Evolutionary conservation across 192 early-diverging fungal species (phyloP), one percentile per base, ranked within the genome.

Genomic region (Entomortierella parvispora): DNA sequence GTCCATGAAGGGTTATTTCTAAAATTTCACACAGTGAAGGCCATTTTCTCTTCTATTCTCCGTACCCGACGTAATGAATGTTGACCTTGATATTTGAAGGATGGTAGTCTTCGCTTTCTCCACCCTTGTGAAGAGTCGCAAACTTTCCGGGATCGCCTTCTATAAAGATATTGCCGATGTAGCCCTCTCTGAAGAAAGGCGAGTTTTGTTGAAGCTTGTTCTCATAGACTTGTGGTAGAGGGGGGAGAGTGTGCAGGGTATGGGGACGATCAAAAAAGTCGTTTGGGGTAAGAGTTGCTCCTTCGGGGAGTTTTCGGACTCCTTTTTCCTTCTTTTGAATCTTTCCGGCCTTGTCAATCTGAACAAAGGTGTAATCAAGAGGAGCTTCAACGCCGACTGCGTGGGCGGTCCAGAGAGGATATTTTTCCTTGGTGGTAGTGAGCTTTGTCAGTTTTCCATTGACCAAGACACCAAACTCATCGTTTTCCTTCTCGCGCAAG

Each of bases 361-460:
- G 71, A 17, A 74, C 71, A 37, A 65, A 74, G 46, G 51, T 58
- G 63, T 74, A 74, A 8, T 45, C 23, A 2, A 74, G 57, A 4
- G 71, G 71, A 12, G 22, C 71, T n/a, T 74, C 15, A 7, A 74
- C 63, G 4, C 49, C 71, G 14, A 57, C 43, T 4, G 65, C 49
- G 48, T 74, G 59, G 47, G 71, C 71, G 52, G 71, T 67, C 71
- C 71, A 76, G 44, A 76, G 71, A 15, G 71, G 71, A 29, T 76
- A 76, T 2, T 28, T 66, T 1, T 76, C 59, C 11, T 18, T 33
- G 44, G 29, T 56, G 14, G 71, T 67, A 26, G 57, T 65, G 18
- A 76, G 58, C 28, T 67, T 76, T 11, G 71, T 76, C 20, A 76
- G 15, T 44, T 76, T 67, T 43, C 64, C 71, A 28, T 76, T 67